These are phyloP conservation scores for Exophiala viscosa DNA, from an alignment of 2,329 filamentous ascomycete species.

Conservation along the genomic window DNA sequence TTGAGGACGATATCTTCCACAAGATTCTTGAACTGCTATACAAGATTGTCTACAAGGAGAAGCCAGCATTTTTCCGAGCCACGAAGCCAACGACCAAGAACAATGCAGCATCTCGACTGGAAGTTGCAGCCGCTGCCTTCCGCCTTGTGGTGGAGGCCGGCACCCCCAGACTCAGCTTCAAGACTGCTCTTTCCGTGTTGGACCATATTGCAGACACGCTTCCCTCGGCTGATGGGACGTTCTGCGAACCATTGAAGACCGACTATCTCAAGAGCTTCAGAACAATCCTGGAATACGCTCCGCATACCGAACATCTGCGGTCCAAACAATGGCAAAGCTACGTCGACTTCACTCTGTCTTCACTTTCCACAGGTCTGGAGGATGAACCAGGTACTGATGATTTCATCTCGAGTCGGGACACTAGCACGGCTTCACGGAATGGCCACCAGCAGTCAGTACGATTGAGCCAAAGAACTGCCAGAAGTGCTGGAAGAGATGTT, in stretches of 20 bases:
- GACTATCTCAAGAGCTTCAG: slow-evolving; percentile 76
- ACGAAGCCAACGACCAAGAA: slow-evolving; percentile 50
- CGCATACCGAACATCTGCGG: slow-evolving; percentile 76
- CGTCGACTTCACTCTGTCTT: slow-evolving; percentile 66
- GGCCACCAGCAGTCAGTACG: slow-evolving; percentile 15
- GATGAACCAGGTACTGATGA: slow-evolving; percentile 4
- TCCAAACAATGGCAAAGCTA: slow-evolving; percentile 64
- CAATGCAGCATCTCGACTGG: slow-evolving; percentile 56
- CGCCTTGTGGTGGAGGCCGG: slow-evolving; percentile 69
- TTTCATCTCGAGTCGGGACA: slow-evolving; percentile 22
- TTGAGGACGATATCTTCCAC: slow-evolving; percentile 77
- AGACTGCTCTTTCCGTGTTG: slow-evolving; percentile 73
- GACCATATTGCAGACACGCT: slow-evolving; percentile 78
- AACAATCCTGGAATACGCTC: slow-evolving; percentile 65
- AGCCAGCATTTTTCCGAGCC: slow-evolving; percentile 57
- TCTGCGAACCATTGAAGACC: slow-evolving; percentile 62
- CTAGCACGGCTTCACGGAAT: slow-evolving; percentile 46
- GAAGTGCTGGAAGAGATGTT: slow-evolving; percentile 8
- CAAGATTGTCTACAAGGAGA: slow-evolving; percentile 66
- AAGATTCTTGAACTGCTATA: slow-evolving; percentile 79
- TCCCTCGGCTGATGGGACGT: slow-evolving; percentile 59
- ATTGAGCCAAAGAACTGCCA: slow-evolving; percentile 17
- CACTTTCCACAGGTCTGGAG: slow-evolving; percentile 42
- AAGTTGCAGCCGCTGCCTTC: slow-evolving; percentile 66
- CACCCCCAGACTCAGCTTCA: slow-evolving; percentile 63